Evolutionary conservation across 164 flowering plant species (phyloP).

Genomic region (Tinospora cordifolia): DNA sequence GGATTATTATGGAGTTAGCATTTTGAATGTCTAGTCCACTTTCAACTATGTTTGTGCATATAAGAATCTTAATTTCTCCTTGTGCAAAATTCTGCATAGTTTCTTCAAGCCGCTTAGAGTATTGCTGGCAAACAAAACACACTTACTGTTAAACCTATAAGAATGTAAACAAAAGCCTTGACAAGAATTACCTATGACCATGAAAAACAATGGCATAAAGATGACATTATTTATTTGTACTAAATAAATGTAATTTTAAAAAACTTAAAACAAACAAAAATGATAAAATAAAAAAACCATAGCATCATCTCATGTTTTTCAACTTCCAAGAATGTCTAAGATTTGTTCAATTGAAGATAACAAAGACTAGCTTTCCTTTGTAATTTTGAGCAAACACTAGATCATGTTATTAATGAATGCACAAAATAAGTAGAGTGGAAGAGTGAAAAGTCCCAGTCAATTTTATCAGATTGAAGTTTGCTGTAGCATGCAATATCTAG

Average conservation of each 20-base stretch:
- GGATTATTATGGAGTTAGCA: constrained; percentile 91
- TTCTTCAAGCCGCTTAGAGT: constrained; percentile 86
- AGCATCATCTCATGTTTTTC: background rate
- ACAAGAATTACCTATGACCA: background rate
- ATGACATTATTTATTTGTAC: background rate
- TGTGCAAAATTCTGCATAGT: constrained; percentile 83
- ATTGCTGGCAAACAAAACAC: constrained; percentile 55
- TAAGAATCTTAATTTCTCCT: constrained; percentile 72
- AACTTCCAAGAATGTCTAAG: background rate
- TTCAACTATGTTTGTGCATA: constrained; percentile 95
- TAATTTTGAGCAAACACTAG: background rate
- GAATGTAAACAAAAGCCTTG: background rate
- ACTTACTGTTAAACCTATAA: background rate
- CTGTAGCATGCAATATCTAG: background rate
- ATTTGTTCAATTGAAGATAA: background rate
- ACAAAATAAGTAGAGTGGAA: background rate
- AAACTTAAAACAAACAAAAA: background rate
- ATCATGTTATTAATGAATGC: background rate
- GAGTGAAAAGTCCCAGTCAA: background rate
- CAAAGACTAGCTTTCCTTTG: background rate
- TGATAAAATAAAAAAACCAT: background rate
- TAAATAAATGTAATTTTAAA: background rate
- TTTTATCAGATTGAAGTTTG: background rate
- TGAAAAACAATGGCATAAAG: background rate
- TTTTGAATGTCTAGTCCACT: constrained; percentile 99